Conservation (phyloP, 1,139 yeast genomes). For the Hemisphaericaspora xylofermentans region DNA sequence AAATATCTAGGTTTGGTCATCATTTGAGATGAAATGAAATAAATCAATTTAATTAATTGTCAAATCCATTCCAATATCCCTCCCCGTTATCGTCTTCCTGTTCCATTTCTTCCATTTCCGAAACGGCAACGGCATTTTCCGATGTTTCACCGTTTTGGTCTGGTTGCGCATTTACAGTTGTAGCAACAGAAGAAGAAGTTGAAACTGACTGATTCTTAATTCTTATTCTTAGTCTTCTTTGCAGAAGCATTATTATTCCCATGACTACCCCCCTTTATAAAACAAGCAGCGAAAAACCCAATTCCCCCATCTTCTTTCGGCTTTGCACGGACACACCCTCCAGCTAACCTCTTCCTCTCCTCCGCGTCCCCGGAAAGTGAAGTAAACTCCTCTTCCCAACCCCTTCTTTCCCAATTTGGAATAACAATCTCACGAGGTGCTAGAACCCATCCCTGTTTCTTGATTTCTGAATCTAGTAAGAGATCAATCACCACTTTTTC, state of each 20-base stretch:
- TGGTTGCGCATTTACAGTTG: too few relatives aligned
- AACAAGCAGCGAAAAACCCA: constrained; percentile 92
- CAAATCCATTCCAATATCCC: background rate
- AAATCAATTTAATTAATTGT: too few relatives aligned
- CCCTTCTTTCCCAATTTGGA: constrained; percentile 85
- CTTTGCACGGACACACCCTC: constrained; percentile 79
- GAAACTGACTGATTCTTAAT: too few relatives aligned
- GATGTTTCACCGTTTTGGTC: background rate
- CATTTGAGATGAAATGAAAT: too few relatives aligned
- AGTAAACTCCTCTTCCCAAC: constrained; percentile 64
- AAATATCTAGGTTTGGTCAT: too few relatives aligned
- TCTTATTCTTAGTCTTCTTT: constrained; percentile 8
- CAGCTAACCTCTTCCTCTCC: constrained; percentile 58
- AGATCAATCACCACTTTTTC: constrained; percentile 85
- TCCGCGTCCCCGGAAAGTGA: constrained; percentile 46
- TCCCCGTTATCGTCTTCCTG: background rate
- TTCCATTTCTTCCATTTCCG: too few relatives aligned
- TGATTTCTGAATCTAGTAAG: constrained; percentile 60
- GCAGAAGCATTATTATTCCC: constrained; percentile 4
- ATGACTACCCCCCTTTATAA: constrained; percentile 43
- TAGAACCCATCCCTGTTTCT: constrained; percentile 71
- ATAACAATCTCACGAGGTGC: constrained; percentile 63
- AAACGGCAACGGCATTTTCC: background rate
- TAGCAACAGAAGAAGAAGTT: too few relatives aligned
- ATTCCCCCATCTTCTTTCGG: constrained; percentile 95